Percentiles rank a stretch among this genome's conserved stretches.
phyloP scores from a whole-genome alignment of 371 early-diverging fungal genomes.

The Nosema granulosis region DNA sequence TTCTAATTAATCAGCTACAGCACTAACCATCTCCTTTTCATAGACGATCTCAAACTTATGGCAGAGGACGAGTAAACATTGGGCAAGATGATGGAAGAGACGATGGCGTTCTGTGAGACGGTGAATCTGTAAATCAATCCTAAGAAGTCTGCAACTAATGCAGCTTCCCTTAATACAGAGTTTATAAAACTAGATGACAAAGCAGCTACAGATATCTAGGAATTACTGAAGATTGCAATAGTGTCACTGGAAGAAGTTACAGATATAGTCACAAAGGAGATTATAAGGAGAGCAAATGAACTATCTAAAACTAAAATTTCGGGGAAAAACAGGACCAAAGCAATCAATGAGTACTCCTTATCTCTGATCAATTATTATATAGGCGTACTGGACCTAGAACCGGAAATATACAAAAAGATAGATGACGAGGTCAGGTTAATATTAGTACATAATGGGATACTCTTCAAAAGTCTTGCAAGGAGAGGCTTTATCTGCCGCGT shows the following conservation, averaged over 20 bases:
- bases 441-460: not conserved
- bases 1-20: too few species aligned
- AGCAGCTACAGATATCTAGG: not conserved
- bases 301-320: not conserved
- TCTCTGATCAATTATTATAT: conserved; percentile 3
- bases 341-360: not conserved
- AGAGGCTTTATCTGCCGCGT: not conserved
- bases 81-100: not conserved
- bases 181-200: not conserved
- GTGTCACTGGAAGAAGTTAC: not conserved
- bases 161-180: not conserved
- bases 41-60: conserved; percentile 2
- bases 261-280: not conserved
- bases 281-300: not conserved
- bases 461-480: not conserved
- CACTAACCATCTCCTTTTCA: conserved; percentile 1
- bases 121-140: not conserved
- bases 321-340: not conserved
- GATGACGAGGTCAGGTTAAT: not conserved
- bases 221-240: not conserved
- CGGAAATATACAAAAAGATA: not conserved
- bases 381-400: not conserved
- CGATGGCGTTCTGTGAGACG: not conserved
- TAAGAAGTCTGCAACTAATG: conserved; percentile 1
- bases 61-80: not conserved